Base-by-base conservation (phyloP, 2,329 filamentous ascomycete genomes). In the Botrytis galanthina region DNA sequence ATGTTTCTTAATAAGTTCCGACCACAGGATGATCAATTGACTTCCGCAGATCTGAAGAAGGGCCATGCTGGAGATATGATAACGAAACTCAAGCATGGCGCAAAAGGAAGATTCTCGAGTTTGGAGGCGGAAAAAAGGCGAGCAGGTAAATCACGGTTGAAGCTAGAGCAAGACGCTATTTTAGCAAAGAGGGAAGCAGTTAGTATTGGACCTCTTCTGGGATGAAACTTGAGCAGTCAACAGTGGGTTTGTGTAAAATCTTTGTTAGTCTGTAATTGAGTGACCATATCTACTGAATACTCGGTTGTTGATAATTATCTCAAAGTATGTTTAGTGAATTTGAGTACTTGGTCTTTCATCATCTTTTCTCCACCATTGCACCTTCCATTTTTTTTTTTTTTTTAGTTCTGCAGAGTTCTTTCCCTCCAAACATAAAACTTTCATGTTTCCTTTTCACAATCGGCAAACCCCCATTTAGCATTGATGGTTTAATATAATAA, bases 61-160 rank as follows among this genome's bases (percentile, higher is more conserved):
- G 95, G 95, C 12, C 90, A 89, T 80, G 95, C 94, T 7, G 87
- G 87, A 7, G 95, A 98, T 81, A 95, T 97, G 92, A 97, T 98
- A 76, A 97, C 93, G 12, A 97, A 97, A 82, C 80, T 97, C 75
- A 95, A 92, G 81, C 92, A 96, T 80, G 95, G 95, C 0, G 93
- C 93, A 1, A 88, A 85, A 81, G 92, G 83, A 75, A 89, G 83
- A 83, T 94, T 87, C 80, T 84, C 85, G 39, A 85, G 79, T 48
- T 82, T 88, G 73, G 85, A 87, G 78, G 84, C 83, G 0, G 83
- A 86, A 71, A 89, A 87, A 80, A 87, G 85, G 61, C 86, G 86
- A 70, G 83, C 80, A 51, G 82, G 84, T 68, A 85, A 79, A 74
- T 80, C 83, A 54, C 78, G 73, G 37, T 77, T 82, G 4, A 80